Evolutionary conservation across 192 early-diverging fungal species (phyloP), one percentile per base, ranked within the genome.

Genomic region (Entomortierella parvispora): DNA sequence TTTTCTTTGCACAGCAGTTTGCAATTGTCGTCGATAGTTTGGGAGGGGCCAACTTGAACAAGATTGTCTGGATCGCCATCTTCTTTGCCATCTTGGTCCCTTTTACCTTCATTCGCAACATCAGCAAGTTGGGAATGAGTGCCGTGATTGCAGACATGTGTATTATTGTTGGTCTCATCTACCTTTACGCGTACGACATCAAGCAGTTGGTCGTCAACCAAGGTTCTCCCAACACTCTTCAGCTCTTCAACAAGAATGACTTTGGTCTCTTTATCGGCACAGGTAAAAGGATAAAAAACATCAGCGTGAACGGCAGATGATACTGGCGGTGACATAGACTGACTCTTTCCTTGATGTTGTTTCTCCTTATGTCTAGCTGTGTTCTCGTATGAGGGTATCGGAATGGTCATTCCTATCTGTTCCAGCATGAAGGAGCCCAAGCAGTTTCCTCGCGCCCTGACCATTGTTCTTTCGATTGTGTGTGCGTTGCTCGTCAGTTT

Each of bases 321-420:
- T n/a, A n/a, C n/a, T n/a, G n/a, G n/a, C n/a, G n/a, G n/a, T n/a
- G n/a, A n/a, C n/a, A n/a, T n/a, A n/a, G n/a, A n/a, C n/a, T n/a
- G 37, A 40, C 12, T 12, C 37, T 5, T 9, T 40, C 7, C 5
- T 40, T 40, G 12, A 95, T 34, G 17, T 58, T 20, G 20, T n/a
- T 15, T 46, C 11, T 42, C 33, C 34, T 5, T 15, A 15, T 92
- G 91, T 33, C 94, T 93, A 31, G 94, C 95, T 48, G 93, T 96
- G 44, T 97, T 94, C 81, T 93, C 94, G 12, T 97, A 90, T 79
- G 96, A 97, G 83, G 96, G 96, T 50, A 94, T 96, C 58, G 94
- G 94, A 67, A 85, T 93, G 60, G 91, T 92, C 31, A 90, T 92
- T 47, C 91, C 91, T 25, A 90, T 92, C 56, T 88, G 90, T 23